A percentile compares a stretch with the other conserved stretches of the same genome.
phyloP scores from a whole-genome alignment of 1,139 yeast species.

The Kurtzmaniella quercitrusa region DNA sequence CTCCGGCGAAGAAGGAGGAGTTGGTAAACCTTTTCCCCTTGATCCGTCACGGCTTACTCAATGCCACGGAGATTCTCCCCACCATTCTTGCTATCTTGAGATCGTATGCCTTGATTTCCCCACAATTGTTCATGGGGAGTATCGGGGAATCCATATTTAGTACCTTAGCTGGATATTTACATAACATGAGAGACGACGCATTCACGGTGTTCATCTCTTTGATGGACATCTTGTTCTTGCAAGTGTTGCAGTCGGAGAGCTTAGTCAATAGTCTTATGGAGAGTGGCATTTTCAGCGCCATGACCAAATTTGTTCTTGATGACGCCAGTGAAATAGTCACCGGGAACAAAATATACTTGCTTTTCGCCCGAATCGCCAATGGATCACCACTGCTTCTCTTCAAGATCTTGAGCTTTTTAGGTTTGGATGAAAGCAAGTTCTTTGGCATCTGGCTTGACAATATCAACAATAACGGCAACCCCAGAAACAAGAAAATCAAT shows the following conservation, averaged over 20 bases:
- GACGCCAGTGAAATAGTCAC: slow-evolving; percentile 46
- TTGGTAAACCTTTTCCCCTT: slow-evolving; percentile 45
- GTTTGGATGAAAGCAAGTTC: slow-evolving; percentile 21
- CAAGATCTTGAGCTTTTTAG: slow-evolving; percentile 27
- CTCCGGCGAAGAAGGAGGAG: slow-evolving; percentile 23
- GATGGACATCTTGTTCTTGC: slow-evolving; percentile 51
- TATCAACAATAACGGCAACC: slow-evolving; percentile 56
- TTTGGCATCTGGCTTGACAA: slow-evolving; percentile 31
- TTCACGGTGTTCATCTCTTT: slow-evolving; percentile 53
- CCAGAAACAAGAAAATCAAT: slow-evolving; percentile 61
- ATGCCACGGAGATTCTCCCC: slow-evolving; percentile 76
- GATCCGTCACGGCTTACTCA: slow-evolving; percentile 46
- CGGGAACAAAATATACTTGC: slow-evolving; percentile 47
- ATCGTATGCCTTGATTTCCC: slow-evolving; percentile 63
- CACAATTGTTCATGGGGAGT: slow-evolving; percentile 40
- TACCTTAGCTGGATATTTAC: slow-evolving; percentile 52
- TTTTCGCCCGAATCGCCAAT: slow-evolving; percentile 52
- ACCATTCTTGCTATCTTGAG: slow-evolving; percentile 63
- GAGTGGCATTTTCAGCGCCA: slow-evolving; percentile 44
- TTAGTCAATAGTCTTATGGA: slow-evolving; percentile 35
- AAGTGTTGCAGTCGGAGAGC: slow-evolving; percentile 18
- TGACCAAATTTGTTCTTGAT: slow-evolving; percentile 45
- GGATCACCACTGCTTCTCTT: slow-evolving; percentile 44
- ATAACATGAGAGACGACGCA: slow-evolving; percentile 68
- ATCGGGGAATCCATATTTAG: slow-evolving; percentile 37